phyloP scores from a whole-genome alignment of 257 asterid species.

The Catharanthus roseus region DNA sequence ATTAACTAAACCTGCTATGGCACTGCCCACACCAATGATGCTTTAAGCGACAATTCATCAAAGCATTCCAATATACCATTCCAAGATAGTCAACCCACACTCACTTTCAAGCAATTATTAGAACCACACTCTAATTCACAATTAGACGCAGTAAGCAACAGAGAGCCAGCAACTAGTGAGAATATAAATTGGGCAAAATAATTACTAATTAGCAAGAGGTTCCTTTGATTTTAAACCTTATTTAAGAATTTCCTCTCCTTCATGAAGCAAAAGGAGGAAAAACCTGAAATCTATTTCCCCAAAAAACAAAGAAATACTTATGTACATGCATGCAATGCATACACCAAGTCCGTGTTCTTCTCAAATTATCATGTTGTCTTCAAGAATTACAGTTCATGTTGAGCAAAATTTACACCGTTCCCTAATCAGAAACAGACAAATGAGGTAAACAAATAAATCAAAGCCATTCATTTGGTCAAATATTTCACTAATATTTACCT shows the following conservation, averaged over 20 bases:
- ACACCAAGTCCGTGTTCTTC: neutral
- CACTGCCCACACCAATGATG: neutral
- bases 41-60: neutral
- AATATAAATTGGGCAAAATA: neutral
- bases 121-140: neutral
- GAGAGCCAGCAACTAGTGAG: neutral
- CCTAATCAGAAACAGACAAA: neutral
- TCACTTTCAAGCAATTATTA: neutral
- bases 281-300: neutral
- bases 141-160: neutral
- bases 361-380: neutral
- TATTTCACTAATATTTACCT: conserved; percentile 38
- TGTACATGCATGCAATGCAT: no score
- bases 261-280: neutral
- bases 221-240: neutral
- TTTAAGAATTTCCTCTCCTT: neutral
- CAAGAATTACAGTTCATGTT: neutral
- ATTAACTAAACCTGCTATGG: neutral
- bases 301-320: no score
- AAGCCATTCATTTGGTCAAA: neutral
- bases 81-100: neutral
- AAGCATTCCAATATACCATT: neutral
- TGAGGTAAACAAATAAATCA: neutral
- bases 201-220: no score
- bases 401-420: neutral